Evolutionary conservation across 805 yeast genomes (phyloP).

Genomic region (Kluyveromyces dobzhanskii): DNA sequence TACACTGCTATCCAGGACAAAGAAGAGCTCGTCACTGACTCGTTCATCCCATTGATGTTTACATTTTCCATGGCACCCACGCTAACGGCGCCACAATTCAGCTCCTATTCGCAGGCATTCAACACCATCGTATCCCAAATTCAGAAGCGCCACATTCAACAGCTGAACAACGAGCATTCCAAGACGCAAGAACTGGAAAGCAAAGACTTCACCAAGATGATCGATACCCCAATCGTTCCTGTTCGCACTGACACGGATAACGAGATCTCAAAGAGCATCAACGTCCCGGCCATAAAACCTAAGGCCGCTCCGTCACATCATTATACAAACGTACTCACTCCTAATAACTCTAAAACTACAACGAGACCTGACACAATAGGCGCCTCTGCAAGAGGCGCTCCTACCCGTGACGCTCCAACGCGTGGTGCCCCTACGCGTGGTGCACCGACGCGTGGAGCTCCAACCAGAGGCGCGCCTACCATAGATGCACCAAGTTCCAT

Average conservation of each 20-base stretch:
- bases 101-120: constrained; percentile 31
- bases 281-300: constrained; percentile 23
- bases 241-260: constrained; percentile 17
- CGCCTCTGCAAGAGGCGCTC: no score
- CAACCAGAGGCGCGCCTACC: constrained; percentile 3
- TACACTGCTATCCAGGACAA: constrained; percentile 35
- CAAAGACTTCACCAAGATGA: constrained; percentile 16
- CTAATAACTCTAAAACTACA: not conserved
- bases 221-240: constrained; percentile 13
- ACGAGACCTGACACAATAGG: constrained; percentile 2
- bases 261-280: constrained; percentile 17
- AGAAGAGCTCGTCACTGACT: constrained; percentile 41
- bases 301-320: constrained; percentile 7
- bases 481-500: constrained; percentile 7
- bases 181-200: constrained; percentile 17
- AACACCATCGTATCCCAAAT: constrained; percentile 35
- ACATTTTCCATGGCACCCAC: constrained; percentile 39
- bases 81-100: constrained; percentile 36
- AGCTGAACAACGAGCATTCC: constrained; percentile 23
- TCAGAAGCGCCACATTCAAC: constrained; percentile 35
- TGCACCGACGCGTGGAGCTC: not conserved
- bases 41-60: constrained; percentile 47
- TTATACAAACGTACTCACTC: not conserved
- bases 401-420: no score
- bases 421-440: no score